phyloP scores from a whole-genome alignment of 208 protist genomes.

The Angomonas desouzai region DNA sequence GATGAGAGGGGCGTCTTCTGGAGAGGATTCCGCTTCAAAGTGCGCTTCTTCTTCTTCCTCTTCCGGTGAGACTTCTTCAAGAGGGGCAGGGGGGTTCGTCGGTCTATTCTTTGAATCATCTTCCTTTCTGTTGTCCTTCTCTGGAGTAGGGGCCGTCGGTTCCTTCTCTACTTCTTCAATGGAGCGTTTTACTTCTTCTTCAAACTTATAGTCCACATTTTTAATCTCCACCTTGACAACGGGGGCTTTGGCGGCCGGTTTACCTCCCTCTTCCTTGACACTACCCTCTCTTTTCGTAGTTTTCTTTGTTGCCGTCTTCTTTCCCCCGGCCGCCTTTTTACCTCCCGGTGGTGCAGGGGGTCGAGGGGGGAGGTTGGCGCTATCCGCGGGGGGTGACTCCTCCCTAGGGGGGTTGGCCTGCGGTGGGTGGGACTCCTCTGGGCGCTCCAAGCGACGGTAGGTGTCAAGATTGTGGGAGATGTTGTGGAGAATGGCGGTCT shows the following conservation, averaged over 20 bases:
- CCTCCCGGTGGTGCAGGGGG: too few relatives aligned
- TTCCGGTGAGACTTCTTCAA: background rate
- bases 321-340: too few relatives aligned
- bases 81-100: background rate
- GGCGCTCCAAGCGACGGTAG: slow-evolving; percentile 40
- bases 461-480: slow-evolving; percentile 39
- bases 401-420: too few relatives aligned
- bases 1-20: background rate
- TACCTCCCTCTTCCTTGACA: too few relatives aligned
- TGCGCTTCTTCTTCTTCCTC: background rate
- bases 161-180: slow-evolving; percentile 16
- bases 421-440: too few relatives aligned
- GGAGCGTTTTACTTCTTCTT: slow-evolving; percentile 23
- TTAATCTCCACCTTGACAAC: slow-evolving; percentile 6
- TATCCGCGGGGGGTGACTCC: too few relatives aligned
- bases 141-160: too few relatives aligned
- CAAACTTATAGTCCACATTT: slow-evolving; percentile 47
- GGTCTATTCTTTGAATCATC: background rate
- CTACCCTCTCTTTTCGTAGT: slow-evolving; percentile 17
- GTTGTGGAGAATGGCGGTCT: slow-evolving; percentile 38
- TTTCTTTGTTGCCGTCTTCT: slow-evolving; percentile 14
- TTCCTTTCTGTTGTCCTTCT: slow-evolving; percentile 6
- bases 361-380: too few relatives aligned
- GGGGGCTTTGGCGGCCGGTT: background rate
- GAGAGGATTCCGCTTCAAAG: slow-evolving; percentile 1